A percentile compares a stretch with the other conserved stretches of the same genome.
Evolutionary conservation across 2,329 filamentous ascomycete species (phyloP).

Genomic region (Waltergamsia citrina): DNA sequence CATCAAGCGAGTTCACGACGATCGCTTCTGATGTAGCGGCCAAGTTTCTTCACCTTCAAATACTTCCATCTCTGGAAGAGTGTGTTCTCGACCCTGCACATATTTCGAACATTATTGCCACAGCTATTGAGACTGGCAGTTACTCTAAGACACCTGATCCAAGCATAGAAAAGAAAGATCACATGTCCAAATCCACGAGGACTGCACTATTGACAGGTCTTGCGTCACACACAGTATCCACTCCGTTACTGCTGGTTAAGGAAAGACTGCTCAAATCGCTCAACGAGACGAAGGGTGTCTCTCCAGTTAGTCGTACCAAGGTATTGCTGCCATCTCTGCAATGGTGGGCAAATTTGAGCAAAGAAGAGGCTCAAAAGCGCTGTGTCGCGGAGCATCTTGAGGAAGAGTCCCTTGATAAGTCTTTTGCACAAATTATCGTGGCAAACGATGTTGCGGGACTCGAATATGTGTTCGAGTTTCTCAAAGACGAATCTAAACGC

Average conservation of each 20-base stretch:
- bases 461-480: constrained; percentile 38
- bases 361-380: constrained; percentile 37
- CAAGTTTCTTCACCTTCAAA: constrained; percentile 44
- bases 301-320: constrained; percentile 59
- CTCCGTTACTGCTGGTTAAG: constrained; percentile 63
- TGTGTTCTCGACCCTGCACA: constrained; percentile 72
- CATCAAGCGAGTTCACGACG: constrained; percentile 17
- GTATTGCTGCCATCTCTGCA: constrained; percentile 67
- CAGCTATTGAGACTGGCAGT: constrained; percentile 28
- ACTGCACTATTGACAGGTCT: constrained; percentile 62
- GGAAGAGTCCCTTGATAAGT: constrained; percentile 27
- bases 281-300: constrained; percentile 63
- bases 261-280: constrained; percentile 61
- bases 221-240: constrained; percentile 59
- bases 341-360: constrained; percentile 53
- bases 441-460: constrained; percentile 43
- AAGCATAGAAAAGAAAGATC: constrained; percentile 38
- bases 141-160: constrained; percentile 20
- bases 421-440: constrained; percentile 41
- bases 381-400: constrained; percentile 29
- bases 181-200: constrained; percentile 51
- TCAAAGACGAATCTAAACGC: constrained; percentile 29
- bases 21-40: constrained; percentile 6
- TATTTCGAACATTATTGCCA: constrained; percentile 51
- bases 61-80: constrained; percentile 76